Evolutionary conservation across 2,329 filamentous ascomycete genomes (phyloP), one percentile per base, ranked within the genome.

Genomic region (Trichoderma sp.): DNA sequence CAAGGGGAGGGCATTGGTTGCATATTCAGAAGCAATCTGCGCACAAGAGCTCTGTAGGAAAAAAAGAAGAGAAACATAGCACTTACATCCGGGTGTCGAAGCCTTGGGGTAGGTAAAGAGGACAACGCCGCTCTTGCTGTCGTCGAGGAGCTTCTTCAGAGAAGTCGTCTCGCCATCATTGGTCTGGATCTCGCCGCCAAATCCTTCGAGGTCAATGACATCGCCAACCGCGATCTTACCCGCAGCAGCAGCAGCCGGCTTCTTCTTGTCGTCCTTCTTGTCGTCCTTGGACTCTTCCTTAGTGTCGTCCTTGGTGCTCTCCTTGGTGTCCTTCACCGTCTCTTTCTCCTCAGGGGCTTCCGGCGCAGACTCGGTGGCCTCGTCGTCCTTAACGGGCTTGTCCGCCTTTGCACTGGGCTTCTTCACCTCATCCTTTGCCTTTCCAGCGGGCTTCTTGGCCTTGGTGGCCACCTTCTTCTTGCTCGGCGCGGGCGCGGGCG

Each of bases 91-190:
- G 47, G 94, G 93, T 26, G 96, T 99, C 32, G 92, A 96, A 14
- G 96, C 96, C 84, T 93, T 97, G 72, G 96, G 96, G 80, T 98
- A 98, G 36, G 95, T 98, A 82, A 99, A 98, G 34, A 98, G 84
- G 39, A 97, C 93, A 57, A 98, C 92, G 30, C 95, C 96, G 43
- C 88, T 86, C 83, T 93, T 91, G 87, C 94, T 97, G 79, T 92
- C 88, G 66, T 94, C 91, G 63, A 98, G 88, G 28, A 99, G 89
- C 76, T 90, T 86, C 83, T 93, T 92, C 72, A 99, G 85, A 1
- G 90, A 94, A 6, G 92, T 94, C 83, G 92, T 93, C 69, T 87
- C 84, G 77, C 94, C 94, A 74, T 97, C 93, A 75, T 98, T 90
- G 74, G 92, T 96, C 85, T 96, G 90, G 74, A 99, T 84, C 79